phyloP scores from a whole-genome alignment of 192 early-diverging fungal species.

The Coemansia nantahalensis region DNA sequence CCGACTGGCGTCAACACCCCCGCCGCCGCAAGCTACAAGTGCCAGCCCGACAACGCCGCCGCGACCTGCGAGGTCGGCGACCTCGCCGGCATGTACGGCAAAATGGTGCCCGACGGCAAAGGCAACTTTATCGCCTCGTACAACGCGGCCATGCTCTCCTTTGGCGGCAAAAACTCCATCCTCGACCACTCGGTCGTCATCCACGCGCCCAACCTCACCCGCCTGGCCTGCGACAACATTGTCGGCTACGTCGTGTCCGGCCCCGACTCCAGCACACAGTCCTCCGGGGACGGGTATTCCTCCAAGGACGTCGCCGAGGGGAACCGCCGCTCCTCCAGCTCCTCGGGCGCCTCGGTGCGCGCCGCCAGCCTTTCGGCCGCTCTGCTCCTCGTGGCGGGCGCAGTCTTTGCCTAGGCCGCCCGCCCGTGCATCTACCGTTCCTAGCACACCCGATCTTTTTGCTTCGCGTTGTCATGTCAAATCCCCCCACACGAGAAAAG shows the following conservation, averaged over 20 bases:
- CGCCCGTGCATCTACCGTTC: too few species aligned
- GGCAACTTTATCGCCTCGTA: constrained; percentile 21
- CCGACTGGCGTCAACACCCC: constrained; percentile 22
- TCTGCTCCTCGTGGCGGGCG: too few species aligned
- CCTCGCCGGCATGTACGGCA: constrained; percentile 56
- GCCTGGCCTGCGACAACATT: constrained; percentile 59
- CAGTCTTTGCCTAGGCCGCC: too few species aligned
- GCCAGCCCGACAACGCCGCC: constrained; percentile 12
- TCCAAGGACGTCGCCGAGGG: background rate
- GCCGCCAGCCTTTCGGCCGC: too few species aligned
- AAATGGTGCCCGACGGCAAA: constrained; percentile 33
- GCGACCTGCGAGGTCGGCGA: constrained; percentile 60
- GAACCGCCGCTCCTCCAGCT: background rate
- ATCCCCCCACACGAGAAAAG: too few species aligned
- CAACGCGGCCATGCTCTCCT: constrained; percentile 42
- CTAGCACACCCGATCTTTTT: too few species aligned
- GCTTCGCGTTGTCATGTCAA: too few species aligned
- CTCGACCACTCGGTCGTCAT: constrained; percentile 60
- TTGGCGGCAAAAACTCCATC: constrained; percentile 47
- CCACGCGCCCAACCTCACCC: constrained; percentile 52
- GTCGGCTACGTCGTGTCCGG: constrained; percentile 22
- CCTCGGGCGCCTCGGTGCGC: background rate
- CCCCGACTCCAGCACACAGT: background rate
- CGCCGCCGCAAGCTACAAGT: constrained; percentile 29
- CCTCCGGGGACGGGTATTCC: too few species aligned